Base-by-base conservation (phyloP, 495 filamentous ascomycete species). In the Hypoxylon fragiforme region DNA sequence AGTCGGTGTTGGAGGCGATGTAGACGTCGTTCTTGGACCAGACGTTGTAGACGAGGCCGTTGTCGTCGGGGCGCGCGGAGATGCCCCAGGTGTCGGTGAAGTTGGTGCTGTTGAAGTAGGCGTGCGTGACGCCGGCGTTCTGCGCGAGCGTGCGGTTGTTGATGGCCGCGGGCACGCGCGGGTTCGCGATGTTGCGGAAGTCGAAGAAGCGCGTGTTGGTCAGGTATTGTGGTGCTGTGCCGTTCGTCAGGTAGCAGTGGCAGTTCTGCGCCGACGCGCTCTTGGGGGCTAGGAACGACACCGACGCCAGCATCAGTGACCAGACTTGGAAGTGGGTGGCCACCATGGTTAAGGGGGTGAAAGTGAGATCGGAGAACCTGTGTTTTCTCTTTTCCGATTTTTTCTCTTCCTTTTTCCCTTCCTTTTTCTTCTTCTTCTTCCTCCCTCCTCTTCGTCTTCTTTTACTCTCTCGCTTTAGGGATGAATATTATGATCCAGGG, bases 1-100 rank as follows among this genome's bases (percentile, higher is more conserved):
- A 13, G 55, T 77, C 72, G 37, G 38, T 41, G 61, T 70, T 71
- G 35, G 55, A 20, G 37, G 72, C 67, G 49, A 90, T 75, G 72
- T 86, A 88, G 54, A 88, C 73, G 66, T 89, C 88, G 63, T 76
- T 76, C 38, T 77, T 76, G 14, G 81, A 83, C 73, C 88, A 87
- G 45, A 78, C 61, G 72, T 85, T 83, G n/a, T 70, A 64, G 13
- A 74, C 58, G n/a, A 64, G 58, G 7, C 73, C 73, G 54, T 75
- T 62, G 43, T 68, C 80, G 9, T 28, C 36, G n/a, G n/a, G n/a
- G 85, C 85, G 88, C 48, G 63, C 73, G 50, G 83, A 80, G 42
- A 81, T 71, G 13, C 69, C 65, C 85, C 85, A 89, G 54, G 82
- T 78, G 44, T 71, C 58, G n/a, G 60, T 71, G 70, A 70, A 81